These are phyloP conservation scores for Pseudocercospora vitis DNA, from an alignment of 2,329 filamentous ascomycete genomes.

Conservation along the genomic window DNA sequence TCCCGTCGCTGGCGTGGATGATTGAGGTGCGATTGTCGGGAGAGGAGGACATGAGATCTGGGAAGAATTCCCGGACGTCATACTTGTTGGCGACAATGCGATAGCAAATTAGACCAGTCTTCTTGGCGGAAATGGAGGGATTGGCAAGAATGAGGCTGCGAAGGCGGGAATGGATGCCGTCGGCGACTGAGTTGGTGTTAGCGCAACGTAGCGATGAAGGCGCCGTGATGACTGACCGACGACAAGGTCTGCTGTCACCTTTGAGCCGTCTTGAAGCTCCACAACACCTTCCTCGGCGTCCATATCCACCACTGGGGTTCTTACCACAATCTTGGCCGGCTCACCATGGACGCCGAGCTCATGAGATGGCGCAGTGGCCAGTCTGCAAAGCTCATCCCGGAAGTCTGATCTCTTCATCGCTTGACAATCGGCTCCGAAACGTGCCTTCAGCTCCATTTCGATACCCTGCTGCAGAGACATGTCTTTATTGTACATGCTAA, in stretches of 20 bases:
- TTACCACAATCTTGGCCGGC: neutral
- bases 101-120: slow-evolving; percentile 7
- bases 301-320: neutral
- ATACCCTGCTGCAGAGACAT: neutral
- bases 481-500: neutral
- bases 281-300: slow-evolving; percentile 1
- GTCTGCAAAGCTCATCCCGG: neutral
- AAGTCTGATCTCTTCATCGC: slow-evolving; percentile 4
- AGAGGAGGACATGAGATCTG: neutral
- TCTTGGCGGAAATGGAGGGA: neutral
- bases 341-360: neutral
- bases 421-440: neutral
- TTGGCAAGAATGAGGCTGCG: neutral
- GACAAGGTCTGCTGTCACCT: neutral
- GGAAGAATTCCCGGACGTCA: neutral
- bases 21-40: slow-evolving; percentile 3
- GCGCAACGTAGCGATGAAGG: neutral
- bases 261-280: neutral
- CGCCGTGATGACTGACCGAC: neutral
- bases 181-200: slow-evolving; percentile 2
- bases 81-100: neutral
- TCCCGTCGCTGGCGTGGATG: neutral
- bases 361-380: neutral
- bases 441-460: neutral
- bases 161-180: slow-evolving; percentile 3